Evolutionary conservation across 148 eudicot species (phyloP), one percentile per base, ranked within the genome.

Genomic region (Silene uniflora): DNA sequence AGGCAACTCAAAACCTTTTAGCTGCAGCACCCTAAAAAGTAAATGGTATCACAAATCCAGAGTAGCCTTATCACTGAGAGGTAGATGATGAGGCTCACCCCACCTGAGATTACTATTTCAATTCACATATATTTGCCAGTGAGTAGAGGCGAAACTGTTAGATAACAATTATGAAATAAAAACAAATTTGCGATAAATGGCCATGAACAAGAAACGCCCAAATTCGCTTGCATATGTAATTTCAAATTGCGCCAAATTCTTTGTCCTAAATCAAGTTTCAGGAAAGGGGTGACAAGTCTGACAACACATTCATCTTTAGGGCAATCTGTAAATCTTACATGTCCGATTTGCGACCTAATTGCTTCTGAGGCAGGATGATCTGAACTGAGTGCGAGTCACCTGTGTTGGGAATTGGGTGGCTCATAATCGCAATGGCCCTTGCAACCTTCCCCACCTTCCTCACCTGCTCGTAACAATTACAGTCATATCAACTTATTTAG

Each of bases 371-470:
- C 64, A 93, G 85, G 83, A 93, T 93, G 81, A 93, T 89, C 79
- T 93, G 98, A 78, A 88, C 93, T 2, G 98, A 92, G 80, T 90
- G 91, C 54, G 93, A 94, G 46, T 94, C 97, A 72, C 82, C 88
- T 55, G 97, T 92, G 76, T 85, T 92, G 52, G 97, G 97, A 70
- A 91, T 94, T 7, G 98, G 96, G 80, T 92, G 98, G 85, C 95
- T 94, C 97, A 94, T 90, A 59, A 94, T 94, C 65, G 93, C 92
- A 74, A 91, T 94, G 71, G 98, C 98, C 82, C 97, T 86, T 17
- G 97, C 97, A 84, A 94, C 98, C 87, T 82, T 91, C 64, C 97
- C 96, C 83, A 91, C 93, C 85, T 91, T 94, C 83, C 89, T 89
- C 58, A 89, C 93, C 98, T 94, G 88, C 70, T 60, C 78, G 71